These are phyloP conservation scores for Umbelopsis ramanniana DNA, from an alignment of 192 early-diverging fungal genomes.

Conservation along the genomic window DNA sequence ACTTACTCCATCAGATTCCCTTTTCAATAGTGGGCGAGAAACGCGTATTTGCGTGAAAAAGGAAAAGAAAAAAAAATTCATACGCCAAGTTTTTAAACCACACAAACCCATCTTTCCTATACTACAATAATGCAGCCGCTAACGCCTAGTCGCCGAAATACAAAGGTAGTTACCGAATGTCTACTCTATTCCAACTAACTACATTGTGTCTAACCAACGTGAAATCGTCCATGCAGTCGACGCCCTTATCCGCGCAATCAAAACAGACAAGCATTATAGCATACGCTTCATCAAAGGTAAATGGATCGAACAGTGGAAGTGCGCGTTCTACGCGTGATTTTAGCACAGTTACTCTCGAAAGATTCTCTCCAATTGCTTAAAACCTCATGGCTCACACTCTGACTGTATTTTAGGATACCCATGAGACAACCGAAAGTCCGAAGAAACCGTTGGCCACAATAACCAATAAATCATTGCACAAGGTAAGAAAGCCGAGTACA, in stretches of 20 bases:
- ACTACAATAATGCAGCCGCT: neutral
- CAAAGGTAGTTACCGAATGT: neutral
- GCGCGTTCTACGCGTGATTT: no score
- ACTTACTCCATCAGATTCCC: no score
- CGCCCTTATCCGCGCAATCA: neutral
- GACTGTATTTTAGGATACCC: neutral
- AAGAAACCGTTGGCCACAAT: conserved; percentile 2
- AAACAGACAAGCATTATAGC: neutral
- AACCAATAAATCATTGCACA: neutral
- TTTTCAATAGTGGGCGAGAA: no score
- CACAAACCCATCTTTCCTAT: neutral
- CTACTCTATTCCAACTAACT: neutral
- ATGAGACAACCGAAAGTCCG: conserved; percentile 16
- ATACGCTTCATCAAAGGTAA: neutral
- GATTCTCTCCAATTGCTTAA: neutral
- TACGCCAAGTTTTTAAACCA: neutral
- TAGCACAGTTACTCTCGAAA: no score
- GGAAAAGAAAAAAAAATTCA: neutral
- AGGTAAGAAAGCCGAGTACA: neutral
- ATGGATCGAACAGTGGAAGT: no score
- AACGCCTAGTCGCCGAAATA: conserved; percentile 14
- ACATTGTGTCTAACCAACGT: neutral
- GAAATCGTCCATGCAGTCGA: neutral
- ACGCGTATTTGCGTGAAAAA: neutral
- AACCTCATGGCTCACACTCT: neutral